Evolutionary conservation across 2,329 filamentous ascomycete species (phyloP).

Genomic region (Ascomycota sp.): DNA sequence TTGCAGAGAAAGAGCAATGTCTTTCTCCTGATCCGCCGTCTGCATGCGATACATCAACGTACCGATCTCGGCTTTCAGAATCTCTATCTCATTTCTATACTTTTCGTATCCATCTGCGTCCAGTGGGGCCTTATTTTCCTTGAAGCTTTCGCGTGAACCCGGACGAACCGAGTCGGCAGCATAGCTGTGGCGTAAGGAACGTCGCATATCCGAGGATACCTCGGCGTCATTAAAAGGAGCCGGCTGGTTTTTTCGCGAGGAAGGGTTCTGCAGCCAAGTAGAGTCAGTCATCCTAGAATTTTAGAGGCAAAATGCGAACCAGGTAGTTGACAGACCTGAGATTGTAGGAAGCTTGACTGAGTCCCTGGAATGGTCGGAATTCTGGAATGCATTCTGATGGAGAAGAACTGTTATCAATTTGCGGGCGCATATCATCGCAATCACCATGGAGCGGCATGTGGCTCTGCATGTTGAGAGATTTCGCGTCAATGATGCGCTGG

Average conservation of each 20-base stretch:
- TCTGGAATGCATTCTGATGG: conserved; percentile 15
- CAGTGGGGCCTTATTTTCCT: conserved; percentile 37
- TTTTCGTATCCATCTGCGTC: conserved; percentile 39
- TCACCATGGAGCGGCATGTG: conserved; percentile 12
- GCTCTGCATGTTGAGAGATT: conserved; percentile 11
- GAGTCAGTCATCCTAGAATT: no score
- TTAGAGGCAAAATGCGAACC: no score
- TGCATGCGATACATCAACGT: conserved; percentile 75
- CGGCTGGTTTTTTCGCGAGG: no score
- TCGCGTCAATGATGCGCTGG: background rate
- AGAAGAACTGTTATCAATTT: conserved; percentile 11
- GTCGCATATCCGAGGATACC: conserved; percentile 9
- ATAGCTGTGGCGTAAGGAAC: conserved; percentile 20
- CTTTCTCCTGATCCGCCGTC: conserved; percentile 71
- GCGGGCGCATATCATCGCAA: conserved; percentile 6
- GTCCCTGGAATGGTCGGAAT: conserved; percentile 16
- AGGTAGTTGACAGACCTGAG: conserved; percentile 15
- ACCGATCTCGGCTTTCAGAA: conserved; percentile 75
- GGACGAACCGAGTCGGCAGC: conserved; percentile 20
- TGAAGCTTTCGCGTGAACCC: conserved; percentile 35
- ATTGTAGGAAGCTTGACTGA: conserved; percentile 15
- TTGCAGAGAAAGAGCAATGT: conserved; percentile 57
- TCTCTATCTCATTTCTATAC: conserved; percentile 42
- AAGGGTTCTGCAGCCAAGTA: no score
- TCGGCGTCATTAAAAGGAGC: no score